Conservation (phyloP, 345 rosid species). For the Anastatica hierochuntica region DNA sequence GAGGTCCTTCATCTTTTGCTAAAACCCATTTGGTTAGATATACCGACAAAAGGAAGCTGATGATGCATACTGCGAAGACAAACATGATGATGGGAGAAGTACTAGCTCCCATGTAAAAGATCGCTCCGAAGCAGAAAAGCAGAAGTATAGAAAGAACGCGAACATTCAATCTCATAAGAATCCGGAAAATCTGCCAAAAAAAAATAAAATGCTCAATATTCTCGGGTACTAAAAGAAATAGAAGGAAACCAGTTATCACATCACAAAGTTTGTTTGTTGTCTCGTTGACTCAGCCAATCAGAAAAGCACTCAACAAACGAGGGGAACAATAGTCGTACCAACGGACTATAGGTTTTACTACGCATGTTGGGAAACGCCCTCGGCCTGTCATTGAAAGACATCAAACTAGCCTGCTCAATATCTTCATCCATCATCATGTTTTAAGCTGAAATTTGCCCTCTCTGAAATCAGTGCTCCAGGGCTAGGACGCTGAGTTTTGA, state of each 20-base stretch:
- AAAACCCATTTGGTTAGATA: conserved; percentile 95
- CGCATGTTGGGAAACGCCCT: conserved; percentile 93
- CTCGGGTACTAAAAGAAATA: neutral
- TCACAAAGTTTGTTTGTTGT: too few species aligned
- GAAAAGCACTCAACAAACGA: conserved; percentile 1
- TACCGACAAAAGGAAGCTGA: conserved; percentile 64
- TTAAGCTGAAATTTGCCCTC: conserved; percentile 42
- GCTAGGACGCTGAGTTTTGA: conserved; percentile 31
- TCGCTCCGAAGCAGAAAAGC: conserved; percentile 59
- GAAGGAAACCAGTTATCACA: neutral
- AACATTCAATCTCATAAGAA: conserved; percentile 65
- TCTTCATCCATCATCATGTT: conserved; percentile 86
- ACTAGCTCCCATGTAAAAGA: conserved; percentile 80
- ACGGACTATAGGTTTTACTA: conserved; percentile 59
- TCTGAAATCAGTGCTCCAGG: conserved; percentile 28
- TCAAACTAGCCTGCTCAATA: conserved; percentile 65
- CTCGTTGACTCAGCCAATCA: too few species aligned
- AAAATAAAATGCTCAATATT: neutral
- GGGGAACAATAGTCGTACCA: conserved; percentile 29
- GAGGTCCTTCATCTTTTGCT: conserved; percentile 97
- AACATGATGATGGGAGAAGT: conserved; percentile 91
- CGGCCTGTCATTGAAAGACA: conserved; percentile 63
- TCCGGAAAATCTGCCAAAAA: conserved; percentile 63
- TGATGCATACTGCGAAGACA: conserved; percentile 74
- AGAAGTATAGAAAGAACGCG: conserved; percentile 65